phyloP scores from a whole-genome alignment of 2,329 filamentous ascomycete genomes.

The Trichoderma koningii region DNA sequence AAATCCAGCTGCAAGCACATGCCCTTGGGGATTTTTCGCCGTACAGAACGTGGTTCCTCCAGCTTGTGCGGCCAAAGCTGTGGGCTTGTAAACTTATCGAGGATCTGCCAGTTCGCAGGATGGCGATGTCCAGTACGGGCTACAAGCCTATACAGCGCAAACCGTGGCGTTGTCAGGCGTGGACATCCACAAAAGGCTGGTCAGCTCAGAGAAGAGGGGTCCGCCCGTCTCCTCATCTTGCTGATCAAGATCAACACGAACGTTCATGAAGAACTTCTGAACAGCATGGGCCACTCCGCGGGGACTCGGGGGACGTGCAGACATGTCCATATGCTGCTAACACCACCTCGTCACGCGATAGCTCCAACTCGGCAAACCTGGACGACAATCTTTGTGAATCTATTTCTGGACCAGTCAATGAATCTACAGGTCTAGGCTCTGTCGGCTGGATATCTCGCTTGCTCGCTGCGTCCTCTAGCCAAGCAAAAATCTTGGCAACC shows the following conservation, averaged over 20 bases:
- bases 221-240: background rate
- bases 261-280: background rate
- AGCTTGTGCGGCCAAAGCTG: background rate
- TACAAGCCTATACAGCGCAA: background rate
- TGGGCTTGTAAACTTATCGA: too few relatives aligned
- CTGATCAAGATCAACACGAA: constrained; percentile 13
- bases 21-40: background rate
- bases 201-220: background rate
- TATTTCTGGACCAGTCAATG: background rate
- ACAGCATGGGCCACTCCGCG: background rate
- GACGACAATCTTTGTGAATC: background rate
- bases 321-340: background rate
- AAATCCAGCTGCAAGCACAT: constrained; percentile 16
- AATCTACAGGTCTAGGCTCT: background rate
- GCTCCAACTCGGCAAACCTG: background rate
- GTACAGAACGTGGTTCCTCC: background rate
- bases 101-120: too few relatives aligned
- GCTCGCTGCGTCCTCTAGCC: constrained; percentile 1
- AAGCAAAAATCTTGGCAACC: background rate
- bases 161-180: background rate
- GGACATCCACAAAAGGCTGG: background rate
- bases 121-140: background rate
- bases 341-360: background rate
- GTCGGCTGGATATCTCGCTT: background rate
- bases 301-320: too few relatives aligned